phyloP scores from a whole-genome alignment of 2,329 filamentous ascomycete species.

The Aspergillus sclerotialis region DNA sequence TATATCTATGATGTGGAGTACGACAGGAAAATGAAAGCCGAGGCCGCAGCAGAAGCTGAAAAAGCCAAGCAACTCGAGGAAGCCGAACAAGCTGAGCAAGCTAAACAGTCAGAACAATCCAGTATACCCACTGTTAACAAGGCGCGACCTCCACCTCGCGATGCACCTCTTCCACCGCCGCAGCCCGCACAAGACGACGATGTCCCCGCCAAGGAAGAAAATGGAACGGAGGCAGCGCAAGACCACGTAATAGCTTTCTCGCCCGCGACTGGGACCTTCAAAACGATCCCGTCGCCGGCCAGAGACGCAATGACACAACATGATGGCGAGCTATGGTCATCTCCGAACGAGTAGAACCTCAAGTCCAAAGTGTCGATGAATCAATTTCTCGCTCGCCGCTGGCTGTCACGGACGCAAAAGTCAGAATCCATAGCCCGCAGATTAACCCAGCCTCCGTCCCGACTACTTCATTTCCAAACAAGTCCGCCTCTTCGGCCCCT shows the following conservation, averaged over 20 bases:
- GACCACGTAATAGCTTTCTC: constrained; percentile 37
- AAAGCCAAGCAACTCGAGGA: neutral
- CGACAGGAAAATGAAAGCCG: constrained; percentile 1
- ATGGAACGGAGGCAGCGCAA: constrained; percentile 13
- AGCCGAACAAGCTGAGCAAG: neutral
- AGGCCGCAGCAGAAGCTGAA: neutral
- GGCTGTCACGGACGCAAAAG: too few relatives aligned
- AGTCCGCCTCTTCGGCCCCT: too few relatives aligned
- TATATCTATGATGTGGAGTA: constrained; percentile 28
- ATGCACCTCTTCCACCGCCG: neutral
- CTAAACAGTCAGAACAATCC: neutral
- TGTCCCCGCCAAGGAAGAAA: neutral
- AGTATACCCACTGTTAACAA: neutral
- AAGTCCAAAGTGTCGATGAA: constrained; percentile 4
- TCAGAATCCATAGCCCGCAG: neutral
- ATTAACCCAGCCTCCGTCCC: neutral
- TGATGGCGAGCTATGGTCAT: constrained; percentile 11
- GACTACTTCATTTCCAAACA: too few relatives aligned
- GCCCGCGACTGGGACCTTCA: constrained; percentile 38
- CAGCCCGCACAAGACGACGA: constrained; percentile 10
- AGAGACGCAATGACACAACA: constrained; percentile 20
- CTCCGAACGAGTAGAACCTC: constrained; percentile 5
- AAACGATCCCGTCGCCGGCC: constrained; percentile 31
- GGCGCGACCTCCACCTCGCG: neutral
- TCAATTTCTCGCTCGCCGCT: neutral